Evolutionary conservation across 1,139 yeast species (phyloP).

Genomic region (Geotrichum macrosporum): DNA sequence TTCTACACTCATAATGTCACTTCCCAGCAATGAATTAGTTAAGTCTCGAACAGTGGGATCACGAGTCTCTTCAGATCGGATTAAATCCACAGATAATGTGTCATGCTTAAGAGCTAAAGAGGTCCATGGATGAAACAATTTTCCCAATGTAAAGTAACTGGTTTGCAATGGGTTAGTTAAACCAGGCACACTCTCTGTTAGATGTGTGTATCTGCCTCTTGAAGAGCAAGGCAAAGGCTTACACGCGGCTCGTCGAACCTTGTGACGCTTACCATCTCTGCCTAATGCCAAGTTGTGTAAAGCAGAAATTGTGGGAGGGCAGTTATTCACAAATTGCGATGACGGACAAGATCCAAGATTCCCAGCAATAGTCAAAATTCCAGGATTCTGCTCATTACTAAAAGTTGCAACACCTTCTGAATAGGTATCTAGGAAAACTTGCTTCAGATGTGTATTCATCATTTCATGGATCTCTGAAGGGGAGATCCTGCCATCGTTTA

Average conservation of each 20-base stretch:
- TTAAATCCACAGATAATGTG: conserved; percentile 2
- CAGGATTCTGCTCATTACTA: no score
- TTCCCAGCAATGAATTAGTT: conserved; percentile 9
- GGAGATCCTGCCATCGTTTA: conserved; percentile 9
- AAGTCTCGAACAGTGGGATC: conserved; percentile 4
- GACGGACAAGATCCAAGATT: conserved; percentile 4
- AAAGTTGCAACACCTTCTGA: conserved; percentile 12
- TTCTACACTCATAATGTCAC: conserved; percentile 8
- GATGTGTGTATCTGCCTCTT: neutral
- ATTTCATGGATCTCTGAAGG: conserved; percentile 6
- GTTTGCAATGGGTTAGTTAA: conserved; percentile 3
- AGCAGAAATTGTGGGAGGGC: conserved; percentile 14
- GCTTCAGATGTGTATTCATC: conserved; percentile 17
- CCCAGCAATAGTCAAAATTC: no score
- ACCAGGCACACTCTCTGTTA: neutral
- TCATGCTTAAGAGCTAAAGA: neutral
- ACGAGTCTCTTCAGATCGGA: conserved; percentile 4
- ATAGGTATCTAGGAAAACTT: conserved; percentile 14
- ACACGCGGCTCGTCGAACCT: conserved; percentile 10
- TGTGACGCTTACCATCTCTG: conserved; percentile 7
- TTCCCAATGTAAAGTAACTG: conserved; percentile 8
- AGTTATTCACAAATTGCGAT: neutral
- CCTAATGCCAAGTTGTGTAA: conserved; percentile 15
- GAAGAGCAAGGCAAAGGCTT: conserved; percentile 4
- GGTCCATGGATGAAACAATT: conserved; percentile 13